Evolutionary conservation across 345 rosid species (phyloP).

Genomic region (Populus alba): DNA sequence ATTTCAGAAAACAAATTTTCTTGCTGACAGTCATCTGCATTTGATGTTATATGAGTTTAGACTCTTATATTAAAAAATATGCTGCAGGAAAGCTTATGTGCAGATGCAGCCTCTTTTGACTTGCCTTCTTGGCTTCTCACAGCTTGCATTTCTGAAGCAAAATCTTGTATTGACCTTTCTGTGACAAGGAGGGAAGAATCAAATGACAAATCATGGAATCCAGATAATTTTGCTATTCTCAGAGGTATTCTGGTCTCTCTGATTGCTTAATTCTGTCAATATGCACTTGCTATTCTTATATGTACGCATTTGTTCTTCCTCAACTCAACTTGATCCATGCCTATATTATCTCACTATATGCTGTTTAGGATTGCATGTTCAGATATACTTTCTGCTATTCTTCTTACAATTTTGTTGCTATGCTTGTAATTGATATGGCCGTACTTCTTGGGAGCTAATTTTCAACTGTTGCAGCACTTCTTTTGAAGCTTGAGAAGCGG

Average conservation of each 20-base stretch:
- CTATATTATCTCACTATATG: background rate
- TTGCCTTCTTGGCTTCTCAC: conserved; percentile 68
- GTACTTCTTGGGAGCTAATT: conserved; percentile 9
- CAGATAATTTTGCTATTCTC: conserved; percentile 89
- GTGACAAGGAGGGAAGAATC: conserved; percentile 55
- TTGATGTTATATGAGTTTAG: background rate
- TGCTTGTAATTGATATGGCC: background rate
- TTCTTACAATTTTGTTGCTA: background rate
- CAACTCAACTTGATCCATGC: background rate
- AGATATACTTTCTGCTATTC: background rate
- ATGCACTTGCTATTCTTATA: background rate
- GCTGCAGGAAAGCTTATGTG: conserved; percentile 84
- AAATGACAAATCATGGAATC: conserved; percentile 65
- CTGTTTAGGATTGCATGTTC: conserved; percentile 10
- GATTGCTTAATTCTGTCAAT: background rate
- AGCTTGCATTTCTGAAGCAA: conserved; percentile 88
- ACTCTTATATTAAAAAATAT: conserved; percentile 15
- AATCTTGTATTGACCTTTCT: conserved; percentile 73
- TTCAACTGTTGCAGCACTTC: conserved; percentile 59
- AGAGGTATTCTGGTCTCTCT: conserved; percentile 48
- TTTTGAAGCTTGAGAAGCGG: conserved; percentile 81
- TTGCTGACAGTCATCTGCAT: background rate
- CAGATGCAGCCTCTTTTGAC: conserved; percentile 97
- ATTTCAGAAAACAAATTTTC: background rate
- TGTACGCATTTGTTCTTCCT: background rate